Conservation (phyloP, 331 rosid species). For the Dryas integrifolia region DNA sequence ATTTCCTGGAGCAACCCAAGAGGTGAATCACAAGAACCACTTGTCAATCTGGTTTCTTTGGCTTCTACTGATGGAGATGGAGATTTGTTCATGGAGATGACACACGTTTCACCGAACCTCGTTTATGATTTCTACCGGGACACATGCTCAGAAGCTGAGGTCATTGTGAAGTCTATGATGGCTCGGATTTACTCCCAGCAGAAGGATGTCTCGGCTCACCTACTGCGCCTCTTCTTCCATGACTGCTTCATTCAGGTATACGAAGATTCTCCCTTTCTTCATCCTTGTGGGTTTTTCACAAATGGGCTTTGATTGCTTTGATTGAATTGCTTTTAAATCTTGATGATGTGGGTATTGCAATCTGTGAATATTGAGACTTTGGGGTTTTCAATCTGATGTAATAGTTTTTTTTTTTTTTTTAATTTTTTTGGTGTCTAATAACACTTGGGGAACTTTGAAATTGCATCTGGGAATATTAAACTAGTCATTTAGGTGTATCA, state of each 20-base stretch:
- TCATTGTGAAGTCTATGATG: conserved; percentile 40
- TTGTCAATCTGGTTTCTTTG: neutral
- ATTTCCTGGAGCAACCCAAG: conserved; percentile 51
- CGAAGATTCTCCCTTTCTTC: neutral
- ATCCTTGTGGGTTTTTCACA: neutral
- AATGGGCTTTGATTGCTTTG: neutral
- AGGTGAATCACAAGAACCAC: conserved; percentile 31
- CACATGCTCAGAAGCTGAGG: conserved; percentile 64
- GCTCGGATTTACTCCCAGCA: conserved; percentile 49
- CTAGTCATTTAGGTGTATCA: too few species aligned
- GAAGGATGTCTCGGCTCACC: conserved; percentile 50
- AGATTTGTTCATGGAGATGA: conserved; percentile 1
- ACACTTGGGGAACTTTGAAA: too few species aligned
- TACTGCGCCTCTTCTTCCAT: conserved; percentile 82
- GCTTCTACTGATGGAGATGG: conserved; percentile 33
- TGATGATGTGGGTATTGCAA: neutral
- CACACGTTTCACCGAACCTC: conserved; percentile 27
- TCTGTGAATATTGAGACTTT: neutral
- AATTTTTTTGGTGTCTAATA: neutral
- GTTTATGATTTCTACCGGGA: conserved; percentile 54
- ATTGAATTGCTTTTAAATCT: neutral
- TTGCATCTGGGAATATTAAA: too few species aligned
- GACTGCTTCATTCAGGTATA: conserved; percentile 79
- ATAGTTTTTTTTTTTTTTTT: neutral
- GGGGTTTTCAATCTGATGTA: neutral